Evolutionary conservation across 495 filamentous ascomycete genomes (phyloP).

Genomic region (Margaritispora aquatica): DNA sequence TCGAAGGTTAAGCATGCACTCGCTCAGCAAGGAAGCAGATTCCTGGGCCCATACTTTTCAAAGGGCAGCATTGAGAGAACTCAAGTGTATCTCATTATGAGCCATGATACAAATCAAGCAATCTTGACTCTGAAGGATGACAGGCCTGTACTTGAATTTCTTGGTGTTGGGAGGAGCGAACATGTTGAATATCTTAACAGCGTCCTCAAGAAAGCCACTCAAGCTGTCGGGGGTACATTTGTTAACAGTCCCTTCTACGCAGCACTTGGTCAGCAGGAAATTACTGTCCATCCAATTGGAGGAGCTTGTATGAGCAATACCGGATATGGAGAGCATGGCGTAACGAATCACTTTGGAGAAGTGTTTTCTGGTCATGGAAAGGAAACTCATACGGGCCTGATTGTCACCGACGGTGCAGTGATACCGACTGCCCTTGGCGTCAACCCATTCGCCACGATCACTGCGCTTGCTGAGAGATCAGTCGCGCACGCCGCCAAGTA

Average conservation of each 20-base stretch:
- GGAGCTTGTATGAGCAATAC: conserved; percentile 58
- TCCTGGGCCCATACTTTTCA: conserved; percentile 50
- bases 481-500: conserved; percentile 40
- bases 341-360: conserved; percentile 55
- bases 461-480: conserved; percentile 58
- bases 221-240: conserved; percentile 50
- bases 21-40: conserved; percentile 40
- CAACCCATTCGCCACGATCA: conserved; percentile 66
- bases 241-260: conserved; percentile 51
- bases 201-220: conserved; percentile 45
- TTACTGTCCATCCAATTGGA: conserved; percentile 65
- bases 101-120: conserved; percentile 61
- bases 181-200: conserved; percentile 48
- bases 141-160: conserved; percentile 51
- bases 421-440: conserved; percentile 60
- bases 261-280: conserved; percentile 47
- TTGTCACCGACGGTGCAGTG: conserved; percentile 57
- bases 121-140: conserved; percentile 52
- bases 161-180: conserved; percentile 47
- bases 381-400: conserved; percentile 48
- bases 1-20: conserved; percentile 38
- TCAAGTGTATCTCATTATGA: conserved; percentile 66
- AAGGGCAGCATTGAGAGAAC: conserved; percentile 52
- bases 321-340: conserved; percentile 51
- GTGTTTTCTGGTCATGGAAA: conserved; percentile 47